Conservation (phyloP, 2,329 filamentous ascomycete genomes). For the Xylaria sp. region DNA sequence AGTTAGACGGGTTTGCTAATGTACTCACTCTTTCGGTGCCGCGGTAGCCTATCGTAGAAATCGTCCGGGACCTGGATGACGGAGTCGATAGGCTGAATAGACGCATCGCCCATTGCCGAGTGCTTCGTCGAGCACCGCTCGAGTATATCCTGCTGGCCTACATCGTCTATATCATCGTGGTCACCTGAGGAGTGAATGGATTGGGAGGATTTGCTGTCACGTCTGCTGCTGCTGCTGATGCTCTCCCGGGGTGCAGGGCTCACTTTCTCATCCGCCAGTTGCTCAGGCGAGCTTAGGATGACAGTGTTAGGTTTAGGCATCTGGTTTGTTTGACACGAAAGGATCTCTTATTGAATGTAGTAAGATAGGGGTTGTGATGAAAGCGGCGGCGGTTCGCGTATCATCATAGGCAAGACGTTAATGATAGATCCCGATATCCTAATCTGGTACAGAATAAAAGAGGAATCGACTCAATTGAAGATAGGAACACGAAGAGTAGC, state of each 20-base stretch:
- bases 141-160: constrained; percentile 36
- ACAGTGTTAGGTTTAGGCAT: constrained; percentile 37
- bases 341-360: constrained; percentile 20
- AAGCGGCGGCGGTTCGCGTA: constrained; percentile 24
- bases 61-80: constrained; percentile 60
- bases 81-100: constrained; percentile 47
- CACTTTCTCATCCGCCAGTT: constrained; percentile 13
- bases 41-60: constrained; percentile 73
- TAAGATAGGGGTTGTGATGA: constrained; percentile 6
- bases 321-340: constrained; percentile 12
- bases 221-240: constrained; percentile 24
- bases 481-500: neutral
- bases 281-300: constrained; percentile 17
- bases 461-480: neutral
- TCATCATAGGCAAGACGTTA: constrained; percentile 40
- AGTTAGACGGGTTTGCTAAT: neutral
- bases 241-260: constrained; percentile 5
- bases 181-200: constrained; percentile 23
- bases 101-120: constrained; percentile 48
- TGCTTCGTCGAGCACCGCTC: constrained; percentile 49
- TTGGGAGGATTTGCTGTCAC: constrained; percentile 23
- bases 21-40: constrained; percentile 64
- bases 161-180: constrained; percentile 23
- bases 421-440: constrained; percentile 18
- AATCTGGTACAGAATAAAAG: constrained; percentile 12